Base-by-base conservation (phyloP, 495 filamentous ascomycete species). In the Xylaria cubensis region DNA sequence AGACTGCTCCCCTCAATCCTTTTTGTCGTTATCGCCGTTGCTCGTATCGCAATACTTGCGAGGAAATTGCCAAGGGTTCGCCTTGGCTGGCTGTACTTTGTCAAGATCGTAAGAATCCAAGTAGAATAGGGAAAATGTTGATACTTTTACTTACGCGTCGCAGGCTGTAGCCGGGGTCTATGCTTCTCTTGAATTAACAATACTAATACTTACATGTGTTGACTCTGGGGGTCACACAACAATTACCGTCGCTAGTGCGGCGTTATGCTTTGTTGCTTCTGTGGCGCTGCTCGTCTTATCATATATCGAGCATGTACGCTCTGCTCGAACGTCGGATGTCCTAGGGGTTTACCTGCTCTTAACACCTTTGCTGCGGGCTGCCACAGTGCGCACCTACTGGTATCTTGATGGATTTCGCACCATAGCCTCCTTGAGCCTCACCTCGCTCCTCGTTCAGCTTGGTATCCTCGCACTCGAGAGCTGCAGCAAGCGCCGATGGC, bases 381-480 rank as follows among this genome's bases (percentile, higher is more conserved):
- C 70, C 32, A 42, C 58, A 21, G 70, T 68, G 64, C 70, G 70
- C 42, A 72, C 70, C 32, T 70, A 72, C 50, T 70, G 70, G 70
- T 24, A 24, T 50, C 41, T 63, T 17, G 24, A 67, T 39, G 36
- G 24, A 13, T 65, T 66, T 24, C 19, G n/a, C 29, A 32, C 61
- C 4, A 46, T 70, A 17, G 67, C 67, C 41, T 39, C 67, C 15
- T 39, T 63, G 9, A 36, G 32, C 21, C 42, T 72, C 32, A 21
- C 70, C 42, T 53, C 63, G 21, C 65, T 72, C 12, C 42, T 56
- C 29, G 21, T 68, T 32, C 70, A 72, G 26, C 55, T 72, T n/a
- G 21, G 36, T 36, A 24, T 72, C n/a, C 51, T 72, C 7, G 50
- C 42, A 32, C 63, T 72, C 12, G 70, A 72, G 70, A 67, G 63